Base-by-base conservation (phyloP, 345 rosid species). In the Aurinia saxatilis region DNA sequence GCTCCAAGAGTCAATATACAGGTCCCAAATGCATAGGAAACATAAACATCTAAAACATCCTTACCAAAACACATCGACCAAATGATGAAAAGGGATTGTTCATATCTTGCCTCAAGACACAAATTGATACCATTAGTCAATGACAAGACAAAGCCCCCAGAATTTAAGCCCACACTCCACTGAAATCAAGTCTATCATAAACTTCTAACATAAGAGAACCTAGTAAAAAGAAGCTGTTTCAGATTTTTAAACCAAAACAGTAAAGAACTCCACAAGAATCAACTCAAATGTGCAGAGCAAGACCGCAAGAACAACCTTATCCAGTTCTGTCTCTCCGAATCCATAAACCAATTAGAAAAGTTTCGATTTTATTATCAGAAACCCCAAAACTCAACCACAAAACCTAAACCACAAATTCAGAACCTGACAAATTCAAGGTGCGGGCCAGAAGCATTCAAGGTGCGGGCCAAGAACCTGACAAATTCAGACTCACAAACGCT, bases 261-360 rank as follows among this genome's bases (percentile, higher is more conserved):
- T 18, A 40, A 41, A 9, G 19, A 51, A 8, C 4, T 14, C 35
- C 30, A 21, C n/a, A 19, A 37, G 42, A 57, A 34, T 54, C 55
- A 56, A 39, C 44, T 12, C 16, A 39, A 66, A 6, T 39, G 10
- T 35, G 35, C 13, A 67, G 36, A 40, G 18, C 60, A 25, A 44
- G 0, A 68, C 40, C 34, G 44, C 19, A 68, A 27, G 12, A n/a
- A 37, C 25, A 45, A 48, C 65, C 17, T 71, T 23, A 70, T 56
- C 53, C 37, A 70, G 8, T 13, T 16, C 48, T 31, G 13, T 12
- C n/a, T 9, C n/a, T 25, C 25, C 11, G 29, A 50, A 34, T 51
- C 37, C 25, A 35, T 30, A 39, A n/a, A 33, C 44, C 35, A 53
- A 29, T 30, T n/a, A n/a, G n/a, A n/a, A n/a, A 12, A 15, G 5